Evolutionary conservation across 1,284 basidiomycete species (phyloP).

Genomic region (Pseudozyma thailandica): DNA sequence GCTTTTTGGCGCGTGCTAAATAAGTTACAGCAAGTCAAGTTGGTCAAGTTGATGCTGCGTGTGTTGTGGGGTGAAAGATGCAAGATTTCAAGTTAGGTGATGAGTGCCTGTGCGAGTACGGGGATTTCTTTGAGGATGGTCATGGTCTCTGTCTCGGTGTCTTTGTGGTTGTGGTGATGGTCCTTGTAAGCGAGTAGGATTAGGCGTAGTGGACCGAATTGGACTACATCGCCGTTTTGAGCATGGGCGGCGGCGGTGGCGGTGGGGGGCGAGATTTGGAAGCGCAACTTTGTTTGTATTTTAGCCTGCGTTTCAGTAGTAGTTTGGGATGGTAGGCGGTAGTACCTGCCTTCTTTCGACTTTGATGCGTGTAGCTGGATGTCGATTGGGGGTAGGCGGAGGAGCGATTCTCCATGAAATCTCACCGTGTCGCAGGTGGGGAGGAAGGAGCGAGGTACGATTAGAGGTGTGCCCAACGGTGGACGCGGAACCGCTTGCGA

Average conservation of each 20-base stretch:
- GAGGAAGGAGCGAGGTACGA: conserved; percentile 2
- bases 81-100: not conserved
- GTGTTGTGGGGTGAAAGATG: no score
- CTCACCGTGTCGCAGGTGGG: not conserved
- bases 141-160: not conserved
- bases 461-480: not conserved
- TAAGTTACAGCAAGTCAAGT: no score
- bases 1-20: no score
- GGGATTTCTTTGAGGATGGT: conserved; percentile 3
- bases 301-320: not conserved
- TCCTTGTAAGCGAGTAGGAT: conserved; percentile 6
- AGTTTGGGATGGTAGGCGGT: not conserved
- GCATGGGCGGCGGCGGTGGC: no score
- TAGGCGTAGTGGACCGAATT: conserved; percentile 18
- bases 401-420: not conserved
- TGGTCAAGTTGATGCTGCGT: no score
- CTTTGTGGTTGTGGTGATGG: not conserved
- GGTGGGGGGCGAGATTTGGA: not conserved
- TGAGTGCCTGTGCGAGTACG: conserved; percentile 9
- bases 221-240: not conserved
- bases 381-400: not conserved
- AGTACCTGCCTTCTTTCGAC: not conserved
- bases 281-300: not conserved
- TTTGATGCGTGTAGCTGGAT: not conserved
- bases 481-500: conserved; percentile 17